Base-by-base conservation (phyloP, 2,329 filamentous ascomycete species). In the Epichloe baconii region DNA sequence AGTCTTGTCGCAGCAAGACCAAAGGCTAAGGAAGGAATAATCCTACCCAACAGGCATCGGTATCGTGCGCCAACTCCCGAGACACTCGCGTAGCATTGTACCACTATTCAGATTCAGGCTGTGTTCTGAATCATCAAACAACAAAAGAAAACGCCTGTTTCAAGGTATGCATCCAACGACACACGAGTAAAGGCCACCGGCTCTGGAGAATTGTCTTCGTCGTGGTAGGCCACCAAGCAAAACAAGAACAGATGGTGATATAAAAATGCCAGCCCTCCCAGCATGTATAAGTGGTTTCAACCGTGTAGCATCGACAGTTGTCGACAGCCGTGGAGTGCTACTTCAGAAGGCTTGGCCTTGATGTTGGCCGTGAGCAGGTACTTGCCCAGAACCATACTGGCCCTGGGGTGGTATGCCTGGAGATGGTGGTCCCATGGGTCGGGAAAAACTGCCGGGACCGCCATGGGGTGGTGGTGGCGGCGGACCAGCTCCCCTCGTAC, bases 271-370 rank as follows among this genome's bases (percentile, higher is more conserved):
- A 11, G 31, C 10, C 31, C 31, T 31, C 10, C 31, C 31, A 31
- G 31, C 31, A 31, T 4, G 31, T 11, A 8, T 15, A 46, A 36
- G 19, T 31, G 1, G 14, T 38, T n/a, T 14, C 12, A 19, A 21
- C 4, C 12, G 31, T 21, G 17, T 46, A 17, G 31, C 12, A 19
- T 37, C 26, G 8, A 23, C 4, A 42, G n/a, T 14, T 14, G 26
- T 31, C 26, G 26, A 31, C 26, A 31, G 26, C 26, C 17, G 4
- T 41, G 11, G 7, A 2, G 17, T 7, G 34, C n/a, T 41, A 4
- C n/a, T 19, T 52, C 58, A 68, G 49, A 67, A 68, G 14, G 65
- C 65, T 48, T 68, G 66, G 11, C 67, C 65, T 47, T 71, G 67
- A 45, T 68, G 65, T 17, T 63, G 63, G 2, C 60, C 61, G 23